phyloP scores from a whole-genome alignment of 2,329 filamentous ascomycete species.

The Alternaria alternata region DNA sequence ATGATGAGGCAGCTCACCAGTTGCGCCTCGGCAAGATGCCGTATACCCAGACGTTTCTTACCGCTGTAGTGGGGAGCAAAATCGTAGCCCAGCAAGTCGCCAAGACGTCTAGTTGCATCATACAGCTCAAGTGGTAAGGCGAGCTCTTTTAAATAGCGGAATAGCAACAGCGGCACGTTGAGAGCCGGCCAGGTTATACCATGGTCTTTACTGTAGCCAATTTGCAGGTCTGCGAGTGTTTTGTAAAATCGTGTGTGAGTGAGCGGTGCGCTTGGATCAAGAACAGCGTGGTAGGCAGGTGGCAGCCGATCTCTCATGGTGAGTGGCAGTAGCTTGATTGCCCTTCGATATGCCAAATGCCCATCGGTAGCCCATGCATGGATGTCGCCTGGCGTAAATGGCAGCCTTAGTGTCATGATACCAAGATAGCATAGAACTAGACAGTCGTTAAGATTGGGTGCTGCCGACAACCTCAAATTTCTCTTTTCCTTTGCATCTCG shows the following conservation, averaged over 20 bases:
- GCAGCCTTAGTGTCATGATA: slow-evolving; percentile 75
- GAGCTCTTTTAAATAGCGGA: slow-evolving; percentile 74
- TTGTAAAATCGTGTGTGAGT: slow-evolving; percentile 68
- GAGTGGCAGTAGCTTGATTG: slow-evolving; percentile 65
- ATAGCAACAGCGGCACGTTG: slow-evolving; percentile 73
- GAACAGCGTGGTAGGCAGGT: slow-evolving; percentile 64
- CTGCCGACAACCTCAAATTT: slow-evolving; percentile 59
- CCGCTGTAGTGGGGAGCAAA: slow-evolving; percentile 64
- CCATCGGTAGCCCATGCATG: slow-evolving; percentile 71
- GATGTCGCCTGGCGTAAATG: slow-evolving; percentile 78
- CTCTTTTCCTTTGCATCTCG: slow-evolving; percentile 40
- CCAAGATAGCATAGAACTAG: slow-evolving; percentile 83
- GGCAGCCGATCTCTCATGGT: slow-evolving; percentile 73
- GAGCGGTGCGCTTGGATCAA: slow-evolving; percentile 63
- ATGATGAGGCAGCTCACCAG: slow-evolving; percentile 76
- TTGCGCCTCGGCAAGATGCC: slow-evolving; percentile 71
- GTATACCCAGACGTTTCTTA: slow-evolving; percentile 30
- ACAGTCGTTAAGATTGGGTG: slow-evolving; percentile 75
- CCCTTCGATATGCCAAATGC: slow-evolving; percentile 75
- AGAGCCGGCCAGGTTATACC: slow-evolving; percentile 75
- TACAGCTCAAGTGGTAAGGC: slow-evolving; percentile 78
- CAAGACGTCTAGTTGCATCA: slow-evolving; percentile 65
- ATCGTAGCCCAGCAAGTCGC: slow-evolving; percentile 59
- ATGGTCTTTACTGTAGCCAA: slow-evolving; percentile 73
- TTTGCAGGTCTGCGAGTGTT: slow-evolving; percentile 67